Evolutionary conservation across 306 rosid species (phyloP).

Genomic region (Neltuma alba): DNA sequence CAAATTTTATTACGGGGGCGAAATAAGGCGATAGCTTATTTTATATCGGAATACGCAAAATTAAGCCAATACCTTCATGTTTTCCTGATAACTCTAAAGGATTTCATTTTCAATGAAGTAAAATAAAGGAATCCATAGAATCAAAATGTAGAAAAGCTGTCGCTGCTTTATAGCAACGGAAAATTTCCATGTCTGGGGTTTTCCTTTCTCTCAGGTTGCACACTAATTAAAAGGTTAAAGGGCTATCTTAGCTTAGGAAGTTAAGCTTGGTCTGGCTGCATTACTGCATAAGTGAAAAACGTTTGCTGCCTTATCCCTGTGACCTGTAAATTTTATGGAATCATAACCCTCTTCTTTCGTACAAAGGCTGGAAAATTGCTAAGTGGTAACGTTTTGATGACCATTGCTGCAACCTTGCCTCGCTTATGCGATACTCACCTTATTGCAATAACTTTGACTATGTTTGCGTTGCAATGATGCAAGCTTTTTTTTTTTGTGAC

Average conservation of each 20-base stretch:
- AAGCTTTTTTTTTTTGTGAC: constrained; percentile 13
- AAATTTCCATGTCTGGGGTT: background rate
- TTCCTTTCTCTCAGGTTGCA: background rate
- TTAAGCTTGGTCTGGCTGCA: background rate
- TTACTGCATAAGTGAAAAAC: background rate
- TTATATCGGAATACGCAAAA: background rate
- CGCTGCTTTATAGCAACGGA: background rate
- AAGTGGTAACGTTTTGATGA: background rate
- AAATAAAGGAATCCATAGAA: background rate
- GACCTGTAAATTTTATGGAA: background rate
- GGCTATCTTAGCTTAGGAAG: background rate
- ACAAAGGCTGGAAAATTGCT: background rate
- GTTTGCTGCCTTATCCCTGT: background rate
- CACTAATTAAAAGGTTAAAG: background rate
- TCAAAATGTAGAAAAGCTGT: constrained; percentile 6
- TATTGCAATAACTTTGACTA: background rate
- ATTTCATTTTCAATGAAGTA: background rate
- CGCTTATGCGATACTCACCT: background rate
- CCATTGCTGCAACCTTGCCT: background rate
- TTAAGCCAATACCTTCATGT: background rate
- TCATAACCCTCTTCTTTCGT: background rate
- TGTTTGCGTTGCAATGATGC: background rate
- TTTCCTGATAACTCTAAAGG: background rate
- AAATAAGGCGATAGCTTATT: background rate
- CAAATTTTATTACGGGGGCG: background rate